Base-by-base conservation (phyloP, 2,329 filamentous ascomycete species). In the Blumeria graminis region DNA sequence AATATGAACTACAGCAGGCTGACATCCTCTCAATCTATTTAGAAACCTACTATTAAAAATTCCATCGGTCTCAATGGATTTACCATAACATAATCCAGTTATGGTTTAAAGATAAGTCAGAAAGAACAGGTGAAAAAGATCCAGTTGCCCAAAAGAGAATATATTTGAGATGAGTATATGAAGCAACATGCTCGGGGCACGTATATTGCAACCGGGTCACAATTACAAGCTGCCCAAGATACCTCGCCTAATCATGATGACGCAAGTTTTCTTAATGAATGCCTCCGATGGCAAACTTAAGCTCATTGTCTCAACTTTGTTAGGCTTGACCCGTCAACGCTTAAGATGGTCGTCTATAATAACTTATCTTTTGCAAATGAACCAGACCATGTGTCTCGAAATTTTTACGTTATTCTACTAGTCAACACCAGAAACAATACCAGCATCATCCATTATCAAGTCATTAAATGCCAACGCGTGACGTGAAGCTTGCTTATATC, bases 11-110 rank as follows among this genome's bases (percentile, higher is more conserved):
- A 28, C 22, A 28, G 22, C 22, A 56, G 16, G 55, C 55, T 9
- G 6, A 22, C 35, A 36, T 56, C 32, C 14, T 36, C 14, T 33
- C 55, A 56, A 35, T 7, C 28, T 22, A 10, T 14, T 32, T 43
- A 50, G 16, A 22, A 56, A 33, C 33, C 51, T 32, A 22, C 41
- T 38, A 32, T 34, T 38, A 39, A 48, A 11, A 16, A 33, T 18
- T 28, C 28, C 13, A 33, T 56, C n/a, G 32, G 36, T n/a, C 51
- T 56, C 33, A 56, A 56, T n/a, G 28, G 43, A 14, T 34, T 56
- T 28, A 28, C 4, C 22, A 35, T 34, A 33, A 18, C 22, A 28
- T 2, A 28, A 28, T 28, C 22, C 22, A 28, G 22, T 28, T 2
- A 28, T 28, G 22, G 22, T 4, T 28, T 4, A 4, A 28, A 2